phyloP scores from a whole-genome alignment of 2,329 filamentous ascomycete species.

The Ceratocystis huliohia region DNA sequence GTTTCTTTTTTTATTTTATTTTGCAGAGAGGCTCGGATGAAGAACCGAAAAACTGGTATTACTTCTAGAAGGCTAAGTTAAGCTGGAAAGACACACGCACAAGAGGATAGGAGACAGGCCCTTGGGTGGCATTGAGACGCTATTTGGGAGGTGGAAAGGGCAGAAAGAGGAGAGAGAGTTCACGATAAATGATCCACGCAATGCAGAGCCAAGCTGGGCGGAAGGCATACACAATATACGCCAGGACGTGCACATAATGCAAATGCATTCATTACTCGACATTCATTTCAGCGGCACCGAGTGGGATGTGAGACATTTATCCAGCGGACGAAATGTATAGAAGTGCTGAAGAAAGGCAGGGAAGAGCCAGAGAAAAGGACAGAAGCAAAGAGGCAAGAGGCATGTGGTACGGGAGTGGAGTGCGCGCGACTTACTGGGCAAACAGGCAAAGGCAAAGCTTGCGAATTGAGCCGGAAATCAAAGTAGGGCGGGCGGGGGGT shows the following conservation, averaged over 20 bases:
- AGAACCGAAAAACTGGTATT: slow-evolving; percentile 6
- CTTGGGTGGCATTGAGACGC: background rate
- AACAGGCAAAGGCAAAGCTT: background rate
- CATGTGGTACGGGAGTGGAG: background rate
- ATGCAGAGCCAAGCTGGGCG: background rate
- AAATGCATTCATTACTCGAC: background rate
- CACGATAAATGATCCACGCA: background rate
- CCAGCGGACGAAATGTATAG: background rate
- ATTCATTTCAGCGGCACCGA: too few relatives aligned
- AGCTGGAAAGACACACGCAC: background rate
- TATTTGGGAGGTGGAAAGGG: background rate
- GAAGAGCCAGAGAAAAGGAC: background rate
- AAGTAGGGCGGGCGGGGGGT: background rate
- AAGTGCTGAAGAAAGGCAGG: background rate
- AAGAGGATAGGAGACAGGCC: background rate
- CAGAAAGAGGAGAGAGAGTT: background rate
- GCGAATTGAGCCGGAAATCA: background rate
- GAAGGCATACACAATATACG: too few relatives aligned
- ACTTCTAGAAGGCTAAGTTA: slow-evolving; percentile 5
- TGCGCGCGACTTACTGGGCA: background rate
- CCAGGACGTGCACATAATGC: too few relatives aligned
- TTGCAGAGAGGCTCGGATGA: background rate
- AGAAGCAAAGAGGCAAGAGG: background rate
- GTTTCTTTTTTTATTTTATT: background rate
- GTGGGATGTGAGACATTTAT: too few relatives aligned